Evolutionary conservation across 2,329 filamentous ascomycete genomes (phyloP).

Genomic region (Dendryphion nanum): DNA sequence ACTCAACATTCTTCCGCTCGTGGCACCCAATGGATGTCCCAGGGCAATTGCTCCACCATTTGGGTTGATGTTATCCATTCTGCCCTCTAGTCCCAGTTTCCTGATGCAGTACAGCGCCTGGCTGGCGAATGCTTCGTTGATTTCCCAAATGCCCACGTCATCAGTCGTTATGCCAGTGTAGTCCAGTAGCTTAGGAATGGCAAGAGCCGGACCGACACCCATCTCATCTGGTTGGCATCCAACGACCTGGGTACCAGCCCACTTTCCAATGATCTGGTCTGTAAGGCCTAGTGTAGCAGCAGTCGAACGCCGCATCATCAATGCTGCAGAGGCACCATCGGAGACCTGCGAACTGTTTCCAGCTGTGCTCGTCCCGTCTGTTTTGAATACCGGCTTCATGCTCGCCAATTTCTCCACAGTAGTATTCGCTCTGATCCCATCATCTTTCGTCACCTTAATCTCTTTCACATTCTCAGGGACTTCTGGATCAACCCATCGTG

Average conservation of each 20-base stretch:
- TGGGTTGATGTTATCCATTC: conserved; percentile 71
- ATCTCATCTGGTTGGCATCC: conserved; percentile 90
- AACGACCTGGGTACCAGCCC: conserved; percentile 71
- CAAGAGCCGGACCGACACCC: conserved; percentile 84
- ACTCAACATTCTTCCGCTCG: conserved; percentile 75
- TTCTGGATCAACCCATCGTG: conserved; percentile 65
- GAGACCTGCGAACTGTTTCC: conserved; percentile 84
- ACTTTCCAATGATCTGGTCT: conserved; percentile 74
- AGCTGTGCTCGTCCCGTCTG: conserved; percentile 74
- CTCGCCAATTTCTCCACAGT: conserved; percentile 69
- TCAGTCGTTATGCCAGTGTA: conserved; percentile 63
- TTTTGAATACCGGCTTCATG: conserved; percentile 82
- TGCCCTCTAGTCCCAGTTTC: conserved; percentile 63
- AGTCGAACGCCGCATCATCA: conserved; percentile 82
- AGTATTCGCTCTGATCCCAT: conserved; percentile 73
- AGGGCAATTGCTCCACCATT: conserved; percentile 94
- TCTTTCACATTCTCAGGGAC: conserved; percentile 48
- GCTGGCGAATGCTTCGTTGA: conserved; percentile 77
- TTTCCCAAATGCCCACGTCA: conserved; percentile 85
- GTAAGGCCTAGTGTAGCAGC: conserved; percentile 71
- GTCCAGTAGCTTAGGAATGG: conserved; percentile 77
- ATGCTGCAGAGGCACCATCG: conserved; percentile 79
- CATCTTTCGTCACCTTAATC: conserved; percentile 72
- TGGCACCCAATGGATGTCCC: conserved; percentile 87
- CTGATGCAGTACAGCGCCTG: conserved; percentile 70